Evolutionary conservation across 331 rosid species (phyloP), one percentile per base, ranked within the genome.

Genomic region (Malus hybrid): DNA sequence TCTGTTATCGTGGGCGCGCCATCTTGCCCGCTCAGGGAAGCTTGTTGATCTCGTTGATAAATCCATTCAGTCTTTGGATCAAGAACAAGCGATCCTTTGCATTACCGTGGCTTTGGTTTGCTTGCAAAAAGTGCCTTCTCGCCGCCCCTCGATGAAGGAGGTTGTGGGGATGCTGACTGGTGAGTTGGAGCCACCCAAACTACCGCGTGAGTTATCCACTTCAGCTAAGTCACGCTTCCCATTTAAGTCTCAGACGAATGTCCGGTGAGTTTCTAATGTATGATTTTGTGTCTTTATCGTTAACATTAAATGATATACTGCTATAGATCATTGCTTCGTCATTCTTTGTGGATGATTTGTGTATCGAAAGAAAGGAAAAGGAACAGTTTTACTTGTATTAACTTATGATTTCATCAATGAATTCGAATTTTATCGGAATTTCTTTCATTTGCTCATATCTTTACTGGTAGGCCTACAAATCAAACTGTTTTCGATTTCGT

Each of bases 1-100:
- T 81, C 81, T 95, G 24, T 57, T 92, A 65, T 95, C 97, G 1
- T 92, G 99, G 99, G 96, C 96, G 0, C 96, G 99, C 33, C 89
- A 83, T 78, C 89, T 93, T 48, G 97, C 99, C 1, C 85, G 97
- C 32, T 79, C 85, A 18, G 97, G 99, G 66, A 95, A 92, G 86
- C 93, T 92, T 10, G 56, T 88, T 42, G 99, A 92, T 73, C 87
- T 95, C 60, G 91, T 92, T 72, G 97, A 95, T 68, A 88, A 85
- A 73, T 90, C 91, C 39, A 78, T 89, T 70, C 84, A 81, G 75
- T 77, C 81, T 14, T 64, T 95, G 76, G 92, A 90, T 68, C 73
- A 62, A 66, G 92, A 90, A 59, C 92, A 92, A 60, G 97, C 97
- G 27, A 70, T 90, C 61, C 90, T 92, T 64, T 92, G 97, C 82